These are phyloP conservation scores for Solanum pimpinellifolium DNA, from an alignment of 257 asterid genomes.

Conservation along the genomic window DNA sequence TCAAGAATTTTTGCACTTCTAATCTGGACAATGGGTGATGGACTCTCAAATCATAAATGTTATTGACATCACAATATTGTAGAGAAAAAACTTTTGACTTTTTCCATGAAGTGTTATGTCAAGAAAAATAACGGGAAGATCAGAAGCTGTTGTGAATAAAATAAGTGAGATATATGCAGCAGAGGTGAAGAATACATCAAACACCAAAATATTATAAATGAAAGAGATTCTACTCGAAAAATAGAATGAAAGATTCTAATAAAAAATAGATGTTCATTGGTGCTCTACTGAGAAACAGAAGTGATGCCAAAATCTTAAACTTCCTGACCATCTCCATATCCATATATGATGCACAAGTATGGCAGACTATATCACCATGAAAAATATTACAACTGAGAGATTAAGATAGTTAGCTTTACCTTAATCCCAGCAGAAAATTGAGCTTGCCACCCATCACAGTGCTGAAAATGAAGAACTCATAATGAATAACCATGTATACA, in stretches of 20 bases:
- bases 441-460: constrained; percentile 60
- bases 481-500: neutral
- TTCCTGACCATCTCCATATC: neutral
- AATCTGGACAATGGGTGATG: neutral
- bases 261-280: neutral
- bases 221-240: neutral
- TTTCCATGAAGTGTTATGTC: neutral
- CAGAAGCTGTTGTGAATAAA: neutral
- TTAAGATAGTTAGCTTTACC: constrained; percentile 27
- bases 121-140: neutral
- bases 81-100: neutral
- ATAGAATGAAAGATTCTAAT: neutral
- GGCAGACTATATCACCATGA: neutral
- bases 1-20: neutral
- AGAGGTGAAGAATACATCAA: neutral
- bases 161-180: neutral
- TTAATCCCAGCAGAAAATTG: constrained; percentile 87
- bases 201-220: neutral
- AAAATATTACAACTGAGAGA: constrained; percentile 1
- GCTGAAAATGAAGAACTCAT: constrained; percentile 27
- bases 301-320: neutral
- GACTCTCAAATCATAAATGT: neutral
- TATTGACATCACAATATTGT: neutral
- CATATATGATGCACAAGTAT: neutral
- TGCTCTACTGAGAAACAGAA: neutral